Evolutionary conservation across 2,329 filamentous ascomycete genomes (phyloP), one percentile per base, ranked within the genome.

Genomic region (Aspergillus uvarum): DNA sequence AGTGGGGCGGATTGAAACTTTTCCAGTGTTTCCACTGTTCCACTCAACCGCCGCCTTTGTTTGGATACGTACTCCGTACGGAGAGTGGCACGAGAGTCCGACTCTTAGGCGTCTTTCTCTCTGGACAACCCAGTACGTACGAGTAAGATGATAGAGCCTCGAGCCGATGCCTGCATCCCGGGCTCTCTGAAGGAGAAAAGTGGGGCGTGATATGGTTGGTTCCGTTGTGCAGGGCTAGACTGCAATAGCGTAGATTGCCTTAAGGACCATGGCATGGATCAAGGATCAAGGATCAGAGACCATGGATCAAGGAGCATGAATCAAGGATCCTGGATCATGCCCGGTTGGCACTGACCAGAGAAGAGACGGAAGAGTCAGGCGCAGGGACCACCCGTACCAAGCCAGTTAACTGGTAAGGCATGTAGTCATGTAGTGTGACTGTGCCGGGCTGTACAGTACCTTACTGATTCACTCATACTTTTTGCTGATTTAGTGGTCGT

Each of bases 1-100:
- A 38, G 62, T 63, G 62, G 62, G 52, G 58, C 49, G 6, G 12
- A 24, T 12, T 26, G 38, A 59, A 59, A 59, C 22, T 54, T 56
- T 29, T 55, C 54, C 54, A 53, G n/a, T 6, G 38, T 44, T 44
- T 19, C 38, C 38, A 44, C 38, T 44, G 14, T 44, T 44, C 38
- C 38, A 44, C 38, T 44, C 16, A 44, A 19, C 38, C 38, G 38
- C n/a, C 16, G 38, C 16, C 38, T 44, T 44, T 14, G n/a, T 12
- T 16, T 16, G 38, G 32, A 16, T 16, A 44, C 38, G 38, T 29
- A 29, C 26, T 29, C 26, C 26, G 26, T 29, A 29, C 26, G 26
- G 26, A 29, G 26, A 29, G 38, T 16, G 12, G 38, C 38, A 44
- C 38, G 38, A 44, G 38, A 44, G 16, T 44, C 38, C 16, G 16